A percentile compares a stretch with the other conserved stretches of the same genome.
These are phyloP conservation scores for Dicorynia guianensis DNA, from an alignment of 306 rosid species.

Conservation along the genomic window DNA sequence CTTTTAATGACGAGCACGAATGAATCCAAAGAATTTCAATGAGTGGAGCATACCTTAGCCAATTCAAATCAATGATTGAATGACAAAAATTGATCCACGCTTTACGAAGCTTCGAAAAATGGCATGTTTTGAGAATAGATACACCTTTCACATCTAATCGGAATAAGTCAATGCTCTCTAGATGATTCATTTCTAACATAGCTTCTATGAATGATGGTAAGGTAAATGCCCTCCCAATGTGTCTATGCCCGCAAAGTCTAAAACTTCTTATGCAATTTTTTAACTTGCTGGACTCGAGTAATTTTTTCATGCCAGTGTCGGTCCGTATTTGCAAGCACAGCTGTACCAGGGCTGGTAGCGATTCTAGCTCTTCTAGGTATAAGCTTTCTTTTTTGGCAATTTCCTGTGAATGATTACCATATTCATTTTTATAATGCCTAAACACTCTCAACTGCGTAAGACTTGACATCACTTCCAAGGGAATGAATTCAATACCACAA, in stretches of 20 bases:
- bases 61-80: too few species aligned
- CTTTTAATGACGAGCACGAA: not conserved
- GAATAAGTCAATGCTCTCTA: not conserved
- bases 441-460: not conserved
- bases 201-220: not conserved
- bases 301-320: not conserved
- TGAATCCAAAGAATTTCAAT: not conserved
- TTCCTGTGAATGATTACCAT: too few species aligned
- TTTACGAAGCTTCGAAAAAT: too few species aligned
- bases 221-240: too few species aligned
- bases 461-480: not conserved
- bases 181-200: not conserved
- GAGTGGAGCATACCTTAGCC: not conserved
- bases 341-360: conserved; percentile 19
- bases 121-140: too few species aligned
- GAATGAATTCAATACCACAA: not conserved
- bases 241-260: too few species aligned
- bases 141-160: fast-evolving
- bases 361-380: conserved; percentile 25
- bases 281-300: conserved; percentile 5
- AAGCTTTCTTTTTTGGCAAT: not conserved
- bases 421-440: not conserved
- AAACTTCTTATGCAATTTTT: not conserved
- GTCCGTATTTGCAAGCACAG: not conserved
- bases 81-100: too few species aligned